Percentiles rank a stretch among this genome's conserved stretches.
These are phyloP conservation scores for Boletales sp. DNA, from an alignment of 768 basidiomycete genomes.

Conservation along the genomic window DNA sequence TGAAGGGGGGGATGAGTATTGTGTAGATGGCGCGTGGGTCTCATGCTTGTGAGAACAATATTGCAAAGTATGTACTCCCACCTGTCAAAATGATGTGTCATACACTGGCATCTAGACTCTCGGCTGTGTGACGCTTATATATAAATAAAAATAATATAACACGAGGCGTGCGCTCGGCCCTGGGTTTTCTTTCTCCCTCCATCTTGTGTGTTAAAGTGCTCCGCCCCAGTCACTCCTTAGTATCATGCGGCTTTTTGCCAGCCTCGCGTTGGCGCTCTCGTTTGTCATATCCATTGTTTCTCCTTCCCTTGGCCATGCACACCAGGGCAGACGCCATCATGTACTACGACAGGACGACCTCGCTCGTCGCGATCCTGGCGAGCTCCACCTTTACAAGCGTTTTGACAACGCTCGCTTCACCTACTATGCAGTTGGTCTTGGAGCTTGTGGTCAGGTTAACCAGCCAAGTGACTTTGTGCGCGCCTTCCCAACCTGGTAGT, in stretches of 20 bases:
- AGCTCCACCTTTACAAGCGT: conserved; percentile 20
- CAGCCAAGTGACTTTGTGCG: conserved; percentile 34
- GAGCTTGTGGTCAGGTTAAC: conserved; percentile 38
- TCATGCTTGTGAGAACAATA: not conserved
- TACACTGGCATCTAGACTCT: not conserved
- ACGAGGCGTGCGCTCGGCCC: not conserved
- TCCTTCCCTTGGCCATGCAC: conserved; percentile 18
- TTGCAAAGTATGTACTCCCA: too few species aligned
- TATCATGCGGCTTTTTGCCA: conserved; percentile 23
- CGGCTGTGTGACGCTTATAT: conserved; percentile 3
- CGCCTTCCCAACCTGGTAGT: not conserved
- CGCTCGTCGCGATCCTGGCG: conserved; percentile 23
- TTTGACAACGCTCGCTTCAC: conserved; percentile 29
- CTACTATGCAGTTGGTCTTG: conserved; percentile 41
- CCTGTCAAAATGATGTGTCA: too few species aligned
- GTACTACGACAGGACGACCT: conserved; percentile 20
- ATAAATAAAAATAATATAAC: not conserved
- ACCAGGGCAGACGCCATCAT: conserved; percentile 22
- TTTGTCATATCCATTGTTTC: conserved; percentile 13
- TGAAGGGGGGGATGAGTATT: conserved; percentile 24
- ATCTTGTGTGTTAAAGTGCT: conserved; percentile 5
- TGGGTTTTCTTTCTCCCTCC: not conserved
- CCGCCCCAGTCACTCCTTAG: conserved; percentile 22
- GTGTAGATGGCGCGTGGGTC: not conserved
- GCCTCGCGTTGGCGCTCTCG: conserved; percentile 19